Evolutionary conservation across 2,329 filamentous ascomycete genomes (phyloP).

Genomic region (Calonectria fujianensis): DNA sequence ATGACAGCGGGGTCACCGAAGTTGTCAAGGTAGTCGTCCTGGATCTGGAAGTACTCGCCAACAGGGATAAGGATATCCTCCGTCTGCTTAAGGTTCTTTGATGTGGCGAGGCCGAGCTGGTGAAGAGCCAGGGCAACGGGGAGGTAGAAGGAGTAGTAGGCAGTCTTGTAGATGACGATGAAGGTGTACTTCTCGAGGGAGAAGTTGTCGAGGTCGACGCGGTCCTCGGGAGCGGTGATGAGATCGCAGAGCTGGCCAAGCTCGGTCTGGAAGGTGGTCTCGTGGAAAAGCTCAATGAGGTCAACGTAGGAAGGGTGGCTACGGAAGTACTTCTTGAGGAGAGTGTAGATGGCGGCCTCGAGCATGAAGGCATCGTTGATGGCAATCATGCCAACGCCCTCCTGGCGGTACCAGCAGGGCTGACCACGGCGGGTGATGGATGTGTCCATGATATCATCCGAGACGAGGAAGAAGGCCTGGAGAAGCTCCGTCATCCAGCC

Average conservation of each 20-base stretch:
- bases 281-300: constrained; percentile 96
- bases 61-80: constrained; percentile 96
- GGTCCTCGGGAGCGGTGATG: constrained; percentile 95
- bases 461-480: constrained; percentile 98
- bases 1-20: constrained; percentile 94
- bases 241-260: constrained; percentile 96
- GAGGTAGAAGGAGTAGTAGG: constrained; percentile 99
- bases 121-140: constrained; percentile 93
- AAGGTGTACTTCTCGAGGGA: constrained; percentile 96
- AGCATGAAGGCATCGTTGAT: constrained; percentile 99
- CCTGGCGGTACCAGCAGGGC: constrained; percentile 97
- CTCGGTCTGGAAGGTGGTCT: constrained; percentile 94
- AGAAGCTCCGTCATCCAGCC: constrained; percentile 99
- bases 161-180: constrained; percentile 99
- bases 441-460: constrained; percentile 98
- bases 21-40: constrained; percentile 99
- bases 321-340: constrained; percentile 96
- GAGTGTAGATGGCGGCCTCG: constrained; percentile 90
- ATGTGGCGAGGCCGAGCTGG: constrained; percentile 88
- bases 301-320: constrained; percentile 91
- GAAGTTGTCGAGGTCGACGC: constrained; percentile 96
- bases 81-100: constrained; percentile 90
- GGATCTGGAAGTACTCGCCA: constrained; percentile 99
- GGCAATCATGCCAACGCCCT: constrained; percentile 93
- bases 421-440: constrained; percentile 95